Conservation (phyloP, 2,329 filamentous ascomycete genomes). For the Nigrospora sphaerica region DNA sequence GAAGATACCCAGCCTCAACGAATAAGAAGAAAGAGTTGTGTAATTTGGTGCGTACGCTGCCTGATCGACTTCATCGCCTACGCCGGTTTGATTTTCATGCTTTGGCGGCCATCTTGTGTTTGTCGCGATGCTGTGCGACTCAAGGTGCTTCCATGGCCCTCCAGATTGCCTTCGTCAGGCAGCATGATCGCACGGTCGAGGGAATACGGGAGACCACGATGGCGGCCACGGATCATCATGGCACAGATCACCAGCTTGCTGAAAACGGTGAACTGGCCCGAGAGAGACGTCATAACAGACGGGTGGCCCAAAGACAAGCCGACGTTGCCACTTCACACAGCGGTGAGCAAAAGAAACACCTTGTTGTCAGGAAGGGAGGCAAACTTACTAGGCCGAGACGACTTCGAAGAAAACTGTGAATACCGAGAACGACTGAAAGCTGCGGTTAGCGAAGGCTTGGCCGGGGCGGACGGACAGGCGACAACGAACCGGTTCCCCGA, state of each 20-base stretch:
- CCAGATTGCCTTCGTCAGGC: constrained; percentile 8
- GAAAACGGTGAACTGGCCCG: constrained; percentile 1
- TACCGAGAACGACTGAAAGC: constrained; percentile 27
- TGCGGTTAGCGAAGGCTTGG: neutral
- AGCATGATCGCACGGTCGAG: constrained; percentile 45
- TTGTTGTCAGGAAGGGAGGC: neutral
- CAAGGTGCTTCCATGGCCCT: too few species aligned
- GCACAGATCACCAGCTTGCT: constrained; percentile 47
- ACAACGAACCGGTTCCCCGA: constrained; percentile 41
- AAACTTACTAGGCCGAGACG: constrained; percentile 39
- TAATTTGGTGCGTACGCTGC: too few species aligned
- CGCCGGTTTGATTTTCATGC: too few species aligned
- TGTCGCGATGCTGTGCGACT: too few species aligned
- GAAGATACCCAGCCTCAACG: too few species aligned
- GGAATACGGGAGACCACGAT: constrained; percentile 47
- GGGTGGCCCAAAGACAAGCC: neutral
- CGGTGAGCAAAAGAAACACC: neutral
- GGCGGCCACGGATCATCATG: constrained; percentile 48
- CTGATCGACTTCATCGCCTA: too few species aligned
- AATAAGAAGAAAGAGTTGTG: too few species aligned
- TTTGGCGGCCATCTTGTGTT: too few species aligned
- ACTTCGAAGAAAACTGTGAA: constrained; percentile 54
- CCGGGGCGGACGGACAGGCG: neutral
- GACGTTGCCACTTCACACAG: neutral
- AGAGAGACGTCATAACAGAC: neutral